phyloP scores from a whole-genome alignment of 148 eudicot species.

The Rheum nobile region DNA sequence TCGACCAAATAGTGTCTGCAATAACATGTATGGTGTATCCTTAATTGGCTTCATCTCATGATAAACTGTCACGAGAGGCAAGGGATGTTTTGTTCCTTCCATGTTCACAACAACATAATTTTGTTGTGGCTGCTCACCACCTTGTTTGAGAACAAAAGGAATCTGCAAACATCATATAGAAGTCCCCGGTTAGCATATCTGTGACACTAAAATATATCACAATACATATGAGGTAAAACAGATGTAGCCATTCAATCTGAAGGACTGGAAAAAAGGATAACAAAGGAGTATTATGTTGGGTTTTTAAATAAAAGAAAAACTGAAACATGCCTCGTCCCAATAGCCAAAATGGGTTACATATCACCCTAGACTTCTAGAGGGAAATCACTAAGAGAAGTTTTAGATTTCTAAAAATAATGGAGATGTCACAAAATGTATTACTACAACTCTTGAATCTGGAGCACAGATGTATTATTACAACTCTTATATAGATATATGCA shows the following conservation, averaged over 20 bases:
- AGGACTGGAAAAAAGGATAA: neutral
- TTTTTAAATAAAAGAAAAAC: neutral
- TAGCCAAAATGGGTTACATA: neutral
- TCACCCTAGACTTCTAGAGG: neutral
- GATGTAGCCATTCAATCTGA: neutral
- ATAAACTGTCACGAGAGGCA: slow-evolving; percentile 79
- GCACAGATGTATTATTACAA: neutral
- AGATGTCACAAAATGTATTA: too few relatives aligned
- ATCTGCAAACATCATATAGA: slow-evolving; percentile 29
- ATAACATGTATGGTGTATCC: slow-evolving; percentile 60
- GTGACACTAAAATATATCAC: neutral
- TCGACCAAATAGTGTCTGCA: slow-evolving; percentile 77
- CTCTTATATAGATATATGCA: too few relatives aligned
- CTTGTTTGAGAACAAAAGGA: slow-evolving; percentile 75
- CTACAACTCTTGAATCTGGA: neutral
- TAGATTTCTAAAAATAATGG: too few relatives aligned
- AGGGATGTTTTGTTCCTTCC: slow-evolving; percentile 74
- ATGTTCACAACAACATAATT: slow-evolving; percentile 60
- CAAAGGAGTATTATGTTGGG: neutral
- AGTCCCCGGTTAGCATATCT: neutral
- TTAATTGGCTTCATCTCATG: slow-evolving; percentile 66
- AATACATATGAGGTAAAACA: neutral
- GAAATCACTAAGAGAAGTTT: neutral
- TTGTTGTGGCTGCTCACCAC: slow-evolving; percentile 35
- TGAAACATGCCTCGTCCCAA: neutral